Evolutionary conservation across 2,329 filamentous ascomycete species (phyloP), one percentile per base, ranked within the genome.

Genomic region (Bipolaris zeicola): DNA sequence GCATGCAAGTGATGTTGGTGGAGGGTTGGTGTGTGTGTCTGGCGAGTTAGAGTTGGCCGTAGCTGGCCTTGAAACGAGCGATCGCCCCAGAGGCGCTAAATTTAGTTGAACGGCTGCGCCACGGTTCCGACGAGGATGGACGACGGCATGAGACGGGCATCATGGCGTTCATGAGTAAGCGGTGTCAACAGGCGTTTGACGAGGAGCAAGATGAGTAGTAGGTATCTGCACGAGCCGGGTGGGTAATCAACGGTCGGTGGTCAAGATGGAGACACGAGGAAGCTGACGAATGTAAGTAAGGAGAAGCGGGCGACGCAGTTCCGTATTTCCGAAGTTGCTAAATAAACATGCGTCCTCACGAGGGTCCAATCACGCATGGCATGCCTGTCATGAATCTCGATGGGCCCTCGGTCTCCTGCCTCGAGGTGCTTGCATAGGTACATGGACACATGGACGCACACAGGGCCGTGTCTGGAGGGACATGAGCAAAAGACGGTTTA

Each of bases 71-170:
- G 58, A 47, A 58, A 61, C 48, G 48, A 52, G 49, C 31, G 42
- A 56, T 56, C 42, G 42, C n/a, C 53, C 37, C 24, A 18, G 34
- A 34, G 41, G 45, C 55, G 45, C 55, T 54, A 55, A 52, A 58
- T 47, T 54, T 61, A 58, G 55, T 52, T 11, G 49, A 16, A 41
- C 20, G 38, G 51, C 58, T 61, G 58, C 58, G 55, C 58, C 58
- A 61, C 58, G 41, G 48, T 42, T 31, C 51, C 38, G 34, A 26
- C 38, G 28, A 43, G 43, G 26, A 28, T 28, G 26, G 26, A 10
- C 26, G 26, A 10, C 26, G 10, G 28, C 28, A 13, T 31, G 28
- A 11, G 28, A 13, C 11, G 28, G 44, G 34, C 44, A 50, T 43
- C 11, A 34, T 13, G 41, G 46, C 22, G n/a, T 31, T 31, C 10